Conservation (phyloP, 2,329 filamentous ascomycete genomes). For the Fusarium udum region DNA sequence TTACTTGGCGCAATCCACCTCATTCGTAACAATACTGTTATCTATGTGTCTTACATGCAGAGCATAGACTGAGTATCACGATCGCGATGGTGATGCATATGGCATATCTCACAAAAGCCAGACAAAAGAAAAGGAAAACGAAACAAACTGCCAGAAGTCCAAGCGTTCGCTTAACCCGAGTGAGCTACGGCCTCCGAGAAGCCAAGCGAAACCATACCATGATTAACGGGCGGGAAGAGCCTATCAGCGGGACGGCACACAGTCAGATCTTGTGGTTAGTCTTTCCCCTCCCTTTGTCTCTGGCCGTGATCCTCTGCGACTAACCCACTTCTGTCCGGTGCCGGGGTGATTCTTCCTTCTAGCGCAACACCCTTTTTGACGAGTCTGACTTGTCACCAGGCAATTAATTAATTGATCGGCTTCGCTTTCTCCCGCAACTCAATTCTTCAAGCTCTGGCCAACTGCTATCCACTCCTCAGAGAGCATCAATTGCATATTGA, state of each 20-base stretch:
- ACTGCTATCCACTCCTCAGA: conserved; percentile 10
- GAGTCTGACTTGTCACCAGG: conserved; percentile 7
- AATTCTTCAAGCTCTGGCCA: conserved; percentile 4
- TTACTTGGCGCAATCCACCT: not conserved
- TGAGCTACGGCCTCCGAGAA: conserved; percentile 18
- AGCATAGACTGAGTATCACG: not conserved
- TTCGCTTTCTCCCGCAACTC: conserved; percentile 27
- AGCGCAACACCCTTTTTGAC: conserved; percentile 5
- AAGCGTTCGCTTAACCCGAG: conserved; percentile 25
- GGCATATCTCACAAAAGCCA: conserved; percentile 5
- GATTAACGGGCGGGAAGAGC: conserved; percentile 34
- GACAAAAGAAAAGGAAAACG: conserved; percentile 6
- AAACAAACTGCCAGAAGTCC: conserved; percentile 25
- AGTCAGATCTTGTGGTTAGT: conserved; percentile 24
- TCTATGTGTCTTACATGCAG: not conserved
- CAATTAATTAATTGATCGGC: conserved; percentile 1
- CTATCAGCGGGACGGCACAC: conserved; percentile 38
- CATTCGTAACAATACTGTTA: not conserved
- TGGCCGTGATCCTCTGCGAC: conserved; percentile 6
- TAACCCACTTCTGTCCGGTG: conserved; percentile 26
- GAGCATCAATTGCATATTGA: not conserved
- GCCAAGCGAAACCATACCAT: conserved; percentile 11
- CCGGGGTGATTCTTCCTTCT: conserved; percentile 15
- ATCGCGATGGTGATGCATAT: conserved; percentile 19
- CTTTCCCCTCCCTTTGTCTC: not conserved